These are phyloP conservation scores for Entamoeba moshkovskii DNA, from an alignment of 208 protist genomes.

Conservation along the genomic window DNA sequence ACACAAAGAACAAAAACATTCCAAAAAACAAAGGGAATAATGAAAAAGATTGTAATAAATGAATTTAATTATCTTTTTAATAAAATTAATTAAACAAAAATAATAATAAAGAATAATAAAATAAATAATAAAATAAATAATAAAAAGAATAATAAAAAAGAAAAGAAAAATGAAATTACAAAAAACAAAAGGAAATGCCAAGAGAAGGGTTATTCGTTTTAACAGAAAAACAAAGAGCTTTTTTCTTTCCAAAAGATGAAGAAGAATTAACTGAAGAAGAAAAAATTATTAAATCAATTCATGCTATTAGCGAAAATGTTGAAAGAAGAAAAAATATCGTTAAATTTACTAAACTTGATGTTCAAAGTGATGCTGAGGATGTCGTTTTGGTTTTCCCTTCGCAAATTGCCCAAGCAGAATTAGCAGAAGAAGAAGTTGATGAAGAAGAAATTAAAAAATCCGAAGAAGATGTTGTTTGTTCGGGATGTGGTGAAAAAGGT, in stretches of 20 bases:
- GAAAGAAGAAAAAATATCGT: neutral
- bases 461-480: neutral
- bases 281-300: neutral
- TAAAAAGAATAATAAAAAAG: neutral
- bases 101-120: neutral
- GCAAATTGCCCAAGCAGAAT: neutral
- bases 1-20: too few species aligned
- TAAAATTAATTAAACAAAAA: neutral
- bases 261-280: neutral
- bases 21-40: neutral
- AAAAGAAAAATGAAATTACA: neutral
- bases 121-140: neutral
- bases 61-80: neutral
- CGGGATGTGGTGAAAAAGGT: neutral
- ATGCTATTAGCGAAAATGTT: neutral
- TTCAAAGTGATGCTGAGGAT: neutral
- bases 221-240: neutral
- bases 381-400: neutral
- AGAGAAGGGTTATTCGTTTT: neutral
- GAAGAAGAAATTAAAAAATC: neutral
- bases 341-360: neutral
- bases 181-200: neutral
- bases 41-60: neutral
- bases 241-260: neutral
- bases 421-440: neutral